Base-by-base conservation (phyloP, 257 asterid genomes). In the Capsicum chinense region DNA sequence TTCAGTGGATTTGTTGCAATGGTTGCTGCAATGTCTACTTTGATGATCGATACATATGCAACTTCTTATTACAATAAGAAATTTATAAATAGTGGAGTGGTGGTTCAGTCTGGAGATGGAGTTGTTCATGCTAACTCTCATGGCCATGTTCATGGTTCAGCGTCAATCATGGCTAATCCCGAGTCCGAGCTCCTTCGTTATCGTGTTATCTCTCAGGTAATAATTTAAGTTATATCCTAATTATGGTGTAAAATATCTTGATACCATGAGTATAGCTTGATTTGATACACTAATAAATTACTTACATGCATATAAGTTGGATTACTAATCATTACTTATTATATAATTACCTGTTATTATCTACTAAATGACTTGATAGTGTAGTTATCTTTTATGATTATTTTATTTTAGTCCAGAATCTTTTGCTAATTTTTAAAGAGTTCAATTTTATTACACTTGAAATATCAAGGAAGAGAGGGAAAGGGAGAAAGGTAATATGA, bases 11-110 rank as follows among this genome's bases (percentile, higher is more conserved):
- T 87, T 47, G 54, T 85, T 6, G 88, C 89, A 1, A 87, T 87
- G 89, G 50, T 87, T 7, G 57, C 89, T 1, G 88, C 88, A 0
- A 79, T 87, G 35, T 74, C 11, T 5, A 85, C 88, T 5, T 17
- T 87, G n/a, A 76, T 87, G 76, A 86, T 87, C 44, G 89, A 87
- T 62, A 54, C 87, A 1, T 83, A 81, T 58, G 90, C 88, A 1
- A 88, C 85, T 8, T 54, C 78, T 0, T 85, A 88, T 39, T 83
- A 60, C 0, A 58, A 68, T 39, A 9, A 54, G 8, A 79, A 59
- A 16, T 33, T 6, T 1, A 21, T 6, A 1, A 12, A 6, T 26
- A 70, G 11, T 79, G 79, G 83, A 0, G 69, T 56, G 8, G 86
- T 35, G n/a, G 88, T 42, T 54, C 66, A 39, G 17, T 14, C 42